These are phyloP conservation scores for Fusarium secorum DNA, from an alignment of 2,329 filamentous ascomycete species.

Conservation along the genomic window DNA sequence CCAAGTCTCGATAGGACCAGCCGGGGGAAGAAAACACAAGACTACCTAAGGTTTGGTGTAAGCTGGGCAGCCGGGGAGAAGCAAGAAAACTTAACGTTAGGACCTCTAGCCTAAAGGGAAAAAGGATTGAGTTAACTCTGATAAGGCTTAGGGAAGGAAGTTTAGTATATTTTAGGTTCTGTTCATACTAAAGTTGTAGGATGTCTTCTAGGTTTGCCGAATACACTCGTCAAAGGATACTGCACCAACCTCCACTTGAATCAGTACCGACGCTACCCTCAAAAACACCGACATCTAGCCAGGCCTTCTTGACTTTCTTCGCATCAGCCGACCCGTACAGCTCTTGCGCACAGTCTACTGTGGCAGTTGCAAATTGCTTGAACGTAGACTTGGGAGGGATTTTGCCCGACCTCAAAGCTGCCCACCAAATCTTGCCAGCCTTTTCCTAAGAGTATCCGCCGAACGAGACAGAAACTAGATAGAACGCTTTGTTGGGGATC, in stretches of 20 bases:
- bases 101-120: neutral
- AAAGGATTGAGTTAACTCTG: neutral
- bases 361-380: conserved; percentile 58
- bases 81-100: neutral
- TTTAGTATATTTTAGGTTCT: neutral
- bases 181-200: neutral
- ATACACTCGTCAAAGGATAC: conserved; percentile 15
- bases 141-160: no score
- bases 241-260: conserved; percentile 17
- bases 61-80: neutral
- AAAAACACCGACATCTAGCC: conserved; percentile 57
- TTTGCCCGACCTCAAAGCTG: conserved; percentile 54
- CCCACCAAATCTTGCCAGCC: conserved; percentile 62
- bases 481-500: conserved; percentile 66
- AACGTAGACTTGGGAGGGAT: conserved; percentile 54
- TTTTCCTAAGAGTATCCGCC: conserved; percentile 64
- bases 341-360: conserved; percentile 55
- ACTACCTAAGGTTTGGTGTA: neutral
- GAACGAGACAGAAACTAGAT: conserved; percentile 55
- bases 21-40: neutral
- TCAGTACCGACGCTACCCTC: conserved; percentile 31
- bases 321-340: conserved; percentile 53
- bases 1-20: neutral
- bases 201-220: neutral
- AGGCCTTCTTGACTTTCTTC: conserved; percentile 56